Conservation (phyloP, 495 filamentous ascomycete species). For the Aspergillus carlsbadensis region DNA sequence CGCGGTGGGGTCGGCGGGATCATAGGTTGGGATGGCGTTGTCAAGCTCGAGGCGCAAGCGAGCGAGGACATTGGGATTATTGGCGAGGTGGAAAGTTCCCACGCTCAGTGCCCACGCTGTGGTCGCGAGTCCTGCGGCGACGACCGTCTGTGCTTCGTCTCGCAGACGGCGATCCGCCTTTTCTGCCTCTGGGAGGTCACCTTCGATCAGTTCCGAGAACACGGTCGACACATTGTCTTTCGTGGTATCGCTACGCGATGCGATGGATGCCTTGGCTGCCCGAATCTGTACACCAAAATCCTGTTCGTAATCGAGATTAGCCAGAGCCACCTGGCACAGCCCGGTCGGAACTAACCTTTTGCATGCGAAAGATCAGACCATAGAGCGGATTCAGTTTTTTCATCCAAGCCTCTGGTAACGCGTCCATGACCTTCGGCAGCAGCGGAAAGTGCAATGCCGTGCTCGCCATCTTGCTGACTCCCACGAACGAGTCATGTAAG, state of each 20-base stretch:
- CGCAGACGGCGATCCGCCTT: constrained; percentile 3
- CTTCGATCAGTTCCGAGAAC: constrained; percentile 1
- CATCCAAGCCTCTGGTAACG: background rate
- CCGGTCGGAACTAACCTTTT: background rate
- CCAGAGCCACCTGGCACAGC: background rate
- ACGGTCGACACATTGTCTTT: background rate
- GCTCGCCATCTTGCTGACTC: background rate
- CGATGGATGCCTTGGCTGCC: background rate
- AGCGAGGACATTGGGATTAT: background rate
- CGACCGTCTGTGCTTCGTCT: constrained; percentile 1
- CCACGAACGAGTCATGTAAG: background rate
- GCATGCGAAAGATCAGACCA: constrained; percentile 4
- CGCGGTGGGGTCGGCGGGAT: background rate
- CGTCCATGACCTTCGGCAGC: constrained; percentile 2
- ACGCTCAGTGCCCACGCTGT: constrained; percentile 3
- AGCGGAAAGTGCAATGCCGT: background rate
- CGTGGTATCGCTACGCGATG: background rate
- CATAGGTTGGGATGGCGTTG: background rate
- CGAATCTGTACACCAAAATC: constrained; percentile 2
- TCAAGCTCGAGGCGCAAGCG: background rate
- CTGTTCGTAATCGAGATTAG: background rate
- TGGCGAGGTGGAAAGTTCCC: constrained; percentile 3
- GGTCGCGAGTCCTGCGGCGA: constrained; percentile 3
- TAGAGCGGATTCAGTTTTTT: constrained; percentile 2
- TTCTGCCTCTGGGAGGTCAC: background rate